These are phyloP conservation scores for Pichia cephalocereana DNA, from an alignment of 805 yeast species.

Conservation along the genomic window DNA sequence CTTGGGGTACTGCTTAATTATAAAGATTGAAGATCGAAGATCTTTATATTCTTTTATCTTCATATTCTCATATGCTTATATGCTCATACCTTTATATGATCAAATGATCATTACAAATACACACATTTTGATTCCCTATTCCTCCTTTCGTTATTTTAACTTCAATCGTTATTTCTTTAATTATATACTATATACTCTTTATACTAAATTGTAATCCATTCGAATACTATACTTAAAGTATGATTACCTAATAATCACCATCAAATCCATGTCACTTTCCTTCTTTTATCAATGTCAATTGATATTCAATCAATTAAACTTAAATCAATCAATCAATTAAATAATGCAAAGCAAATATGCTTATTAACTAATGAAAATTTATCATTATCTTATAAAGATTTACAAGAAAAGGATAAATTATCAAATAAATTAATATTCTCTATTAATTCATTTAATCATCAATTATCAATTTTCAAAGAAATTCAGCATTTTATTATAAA, in stretches of 20 bases:
- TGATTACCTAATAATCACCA: too few species aligned
- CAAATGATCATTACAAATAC: too few species aligned
- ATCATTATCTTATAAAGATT: neutral
- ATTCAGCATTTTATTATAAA: neutral
- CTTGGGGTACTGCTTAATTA: slow-evolving; percentile 8
- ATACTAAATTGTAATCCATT: too few species aligned
- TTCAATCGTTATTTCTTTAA: too few species aligned
- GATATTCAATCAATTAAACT: neutral
- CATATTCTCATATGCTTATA: too few species aligned
- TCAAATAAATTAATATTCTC: neutral
- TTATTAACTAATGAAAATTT: neutral
- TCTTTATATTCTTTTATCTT: too few species aligned
- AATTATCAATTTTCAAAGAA: neutral
- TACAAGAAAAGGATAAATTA: neutral
- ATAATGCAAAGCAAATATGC: neutral
- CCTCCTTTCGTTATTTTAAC: too few species aligned
- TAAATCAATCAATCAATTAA: neutral
- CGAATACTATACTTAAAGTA: too few species aligned
- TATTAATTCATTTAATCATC: neutral
- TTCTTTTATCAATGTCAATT: neutral
- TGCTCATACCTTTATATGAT: too few species aligned
- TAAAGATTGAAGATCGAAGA: too few species aligned
- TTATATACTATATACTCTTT: neutral
- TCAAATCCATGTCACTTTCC: too few species aligned
- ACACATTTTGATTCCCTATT: too few species aligned